These are phyloP conservation scores for Hyaloscypha finlandica DNA, from an alignment of 495 filamentous ascomycete species.

Conservation along the genomic window DNA sequence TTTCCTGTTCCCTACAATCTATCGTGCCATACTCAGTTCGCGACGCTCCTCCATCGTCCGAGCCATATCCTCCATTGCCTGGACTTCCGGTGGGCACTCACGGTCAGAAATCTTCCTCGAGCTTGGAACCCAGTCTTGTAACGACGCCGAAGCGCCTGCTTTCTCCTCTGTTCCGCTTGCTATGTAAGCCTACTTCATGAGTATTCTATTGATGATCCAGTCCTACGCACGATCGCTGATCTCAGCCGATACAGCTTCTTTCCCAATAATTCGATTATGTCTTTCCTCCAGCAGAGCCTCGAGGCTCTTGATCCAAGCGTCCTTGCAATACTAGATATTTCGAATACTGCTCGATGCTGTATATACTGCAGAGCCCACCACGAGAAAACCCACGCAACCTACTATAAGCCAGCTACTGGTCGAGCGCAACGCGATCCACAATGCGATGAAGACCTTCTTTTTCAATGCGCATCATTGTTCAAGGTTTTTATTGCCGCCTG, in stretches of 20 bases:
- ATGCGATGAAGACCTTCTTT: constrained; percentile 17
- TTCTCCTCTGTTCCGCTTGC: not conserved
- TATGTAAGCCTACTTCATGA: not conserved
- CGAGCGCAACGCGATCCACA: constrained; percentile 11
- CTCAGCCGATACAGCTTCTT: not conserved
- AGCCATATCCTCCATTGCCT: not conserved
- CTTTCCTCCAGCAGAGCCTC: not conserved
- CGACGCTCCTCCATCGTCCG: not conserved
- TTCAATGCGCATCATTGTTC: constrained; percentile 13
- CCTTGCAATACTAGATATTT: constrained; percentile 8
- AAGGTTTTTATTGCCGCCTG: constrained; percentile 12
- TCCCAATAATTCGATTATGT: not conserved
- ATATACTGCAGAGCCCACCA: constrained; percentile 5
- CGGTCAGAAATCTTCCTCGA: not conserved
- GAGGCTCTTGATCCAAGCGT: not conserved
- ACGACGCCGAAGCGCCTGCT: not conserved
- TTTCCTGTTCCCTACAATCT: not conserved
- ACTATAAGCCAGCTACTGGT: constrained; percentile 18
- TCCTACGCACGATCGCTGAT: not conserved
- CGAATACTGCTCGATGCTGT: constrained; percentile 15
- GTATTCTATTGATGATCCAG: not conserved
- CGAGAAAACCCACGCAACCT: constrained; percentile 15
- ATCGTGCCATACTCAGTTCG: not conserved
- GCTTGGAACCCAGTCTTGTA: not conserved
- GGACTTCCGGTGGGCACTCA: not conserved